phyloP scores from a whole-genome alignment of 306 rosid species.

The Vigna mungo region DNA sequence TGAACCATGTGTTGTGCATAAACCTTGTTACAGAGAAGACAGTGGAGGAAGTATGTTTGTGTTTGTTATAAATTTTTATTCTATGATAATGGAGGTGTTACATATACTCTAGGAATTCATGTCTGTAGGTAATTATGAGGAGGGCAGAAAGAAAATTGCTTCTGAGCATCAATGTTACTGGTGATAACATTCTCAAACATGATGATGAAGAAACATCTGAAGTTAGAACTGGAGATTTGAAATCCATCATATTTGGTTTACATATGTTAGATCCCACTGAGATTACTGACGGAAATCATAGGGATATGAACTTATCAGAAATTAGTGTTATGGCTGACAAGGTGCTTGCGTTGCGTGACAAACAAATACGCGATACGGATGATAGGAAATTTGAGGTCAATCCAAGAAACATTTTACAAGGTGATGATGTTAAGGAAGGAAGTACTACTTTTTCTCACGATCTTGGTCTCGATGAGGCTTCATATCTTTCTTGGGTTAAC shows the following conservation, averaged over 20 bases:
- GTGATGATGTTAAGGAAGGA: conserved; percentile 51
- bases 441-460: conserved; percentile 49
- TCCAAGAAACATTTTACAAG: conserved; percentile 54
- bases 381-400: conserved; percentile 76
- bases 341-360: conserved; percentile 65
- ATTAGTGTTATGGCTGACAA: conserved; percentile 72
- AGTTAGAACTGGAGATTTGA: conserved; percentile 71
- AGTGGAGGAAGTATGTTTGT: conserved; percentile 81
- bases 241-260: conserved; percentile 83
- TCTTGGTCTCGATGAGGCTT: conserved; percentile 75
- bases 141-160: conserved; percentile 89
- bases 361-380: conserved; percentile 52
- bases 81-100: not conserved
- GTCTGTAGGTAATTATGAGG: conserved; percentile 80
- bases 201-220: conserved; percentile 55
- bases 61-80: conserved; percentile 25
- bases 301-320: conserved; percentile 60
- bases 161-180: conserved; percentile 82
- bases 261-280: conserved; percentile 70
- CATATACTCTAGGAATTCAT: conserved; percentile 39
- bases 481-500: conserved; percentile 88
- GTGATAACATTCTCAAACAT: conserved; percentile 62
- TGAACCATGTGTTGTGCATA: conserved; percentile 77
- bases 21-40: conserved; percentile 75
- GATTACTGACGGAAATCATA: conserved; percentile 46